These are phyloP conservation scores for Coniochaeta ligniaria DNA, from an alignment of 2,329 filamentous ascomycete genomes.

Conservation along the genomic window DNA sequence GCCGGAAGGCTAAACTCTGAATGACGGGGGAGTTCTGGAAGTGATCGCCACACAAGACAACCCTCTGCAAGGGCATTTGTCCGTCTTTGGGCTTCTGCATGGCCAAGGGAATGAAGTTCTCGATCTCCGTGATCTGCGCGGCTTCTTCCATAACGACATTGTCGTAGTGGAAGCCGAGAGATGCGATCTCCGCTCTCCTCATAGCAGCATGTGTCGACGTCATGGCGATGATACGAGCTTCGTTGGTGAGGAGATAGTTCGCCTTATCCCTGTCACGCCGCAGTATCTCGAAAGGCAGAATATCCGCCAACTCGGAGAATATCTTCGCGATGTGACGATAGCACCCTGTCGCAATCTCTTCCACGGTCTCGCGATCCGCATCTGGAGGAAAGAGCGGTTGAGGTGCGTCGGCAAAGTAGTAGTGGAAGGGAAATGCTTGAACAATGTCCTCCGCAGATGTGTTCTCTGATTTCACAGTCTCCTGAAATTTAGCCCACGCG, in stretches of 20 bases:
- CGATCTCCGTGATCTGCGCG: constrained; percentile 94
- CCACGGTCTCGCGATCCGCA: constrained; percentile 54
- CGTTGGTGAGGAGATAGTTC: constrained; percentile 90
- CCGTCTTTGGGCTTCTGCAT: constrained; percentile 75
- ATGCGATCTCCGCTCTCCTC: constrained; percentile 80
- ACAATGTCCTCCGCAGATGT: constrained; percentile 56
- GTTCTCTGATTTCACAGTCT: constrained; percentile 49
- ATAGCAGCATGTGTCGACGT: constrained; percentile 97
- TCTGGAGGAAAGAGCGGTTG: constrained; percentile 72
- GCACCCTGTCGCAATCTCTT: constrained; percentile 78
- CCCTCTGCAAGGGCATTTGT: constrained; percentile 70
- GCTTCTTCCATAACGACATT: constrained; percentile 99
- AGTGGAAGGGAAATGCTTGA: constrained; percentile 75
- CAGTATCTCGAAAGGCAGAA: constrained; percentile 90
- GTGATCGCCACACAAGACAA: constrained; percentile 92
- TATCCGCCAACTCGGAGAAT: constrained; percentile 87
- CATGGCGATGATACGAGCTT: constrained; percentile 98
- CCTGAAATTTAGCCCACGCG: constrained; percentile 79
- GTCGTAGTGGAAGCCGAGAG: constrained; percentile 93
- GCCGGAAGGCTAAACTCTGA: constrained; percentile 86
- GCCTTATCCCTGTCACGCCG: constrained; percentile 84
- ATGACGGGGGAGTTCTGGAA: constrained; percentile 95
- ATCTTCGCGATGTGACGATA: constrained; percentile 84
- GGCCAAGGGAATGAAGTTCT: constrained; percentile 93
- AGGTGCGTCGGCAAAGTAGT: constrained; percentile 81